Conservation (phyloP, 805 yeast species). For the Cyberlindnera veronae region DNA sequence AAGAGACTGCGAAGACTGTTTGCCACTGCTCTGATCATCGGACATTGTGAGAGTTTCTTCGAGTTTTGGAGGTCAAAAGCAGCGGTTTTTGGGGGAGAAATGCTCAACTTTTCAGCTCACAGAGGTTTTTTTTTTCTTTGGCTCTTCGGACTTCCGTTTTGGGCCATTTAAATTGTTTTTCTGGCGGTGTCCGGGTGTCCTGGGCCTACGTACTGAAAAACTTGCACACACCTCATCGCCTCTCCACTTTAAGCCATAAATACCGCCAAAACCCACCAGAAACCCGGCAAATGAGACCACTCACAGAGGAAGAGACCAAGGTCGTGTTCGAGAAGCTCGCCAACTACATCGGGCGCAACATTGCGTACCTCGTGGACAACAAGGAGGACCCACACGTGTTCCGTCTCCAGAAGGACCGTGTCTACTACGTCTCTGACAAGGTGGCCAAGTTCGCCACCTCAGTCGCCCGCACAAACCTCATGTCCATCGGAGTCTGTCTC, state of each 20-base stretch:
- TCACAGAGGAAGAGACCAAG: conserved; percentile 96
- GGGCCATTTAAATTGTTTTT: not conserved
- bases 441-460: conserved; percentile 87
- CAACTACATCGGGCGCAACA: conserved; percentile 94
- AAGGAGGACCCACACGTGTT: conserved; percentile 86
- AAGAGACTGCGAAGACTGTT: conserved; percentile 37
- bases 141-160: too few relatives aligned
- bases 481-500: conserved; percentile 90
- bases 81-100: not conserved
- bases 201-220: not conserved
- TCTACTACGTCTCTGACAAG: conserved; percentile 82
- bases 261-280: not conserved
- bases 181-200: conserved; percentile 8
- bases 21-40: conserved; percentile 22
- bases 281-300: conserved; percentile 66
- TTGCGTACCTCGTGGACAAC: conserved; percentile 76
- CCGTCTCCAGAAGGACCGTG: conserved; percentile 94
- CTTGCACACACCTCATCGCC: conserved; percentile 3
- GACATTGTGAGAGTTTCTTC: conserved; percentile 2
- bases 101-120: not conserved
- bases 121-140: too few relatives aligned
- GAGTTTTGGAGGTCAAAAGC: not conserved
- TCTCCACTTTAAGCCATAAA: not conserved
- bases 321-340: conserved; percentile 95
- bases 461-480: conserved; percentile 81